Evolutionary conservation across 2,329 filamentous ascomycete species (phyloP).

Genomic region (Aspergillus clavatus): DNA sequence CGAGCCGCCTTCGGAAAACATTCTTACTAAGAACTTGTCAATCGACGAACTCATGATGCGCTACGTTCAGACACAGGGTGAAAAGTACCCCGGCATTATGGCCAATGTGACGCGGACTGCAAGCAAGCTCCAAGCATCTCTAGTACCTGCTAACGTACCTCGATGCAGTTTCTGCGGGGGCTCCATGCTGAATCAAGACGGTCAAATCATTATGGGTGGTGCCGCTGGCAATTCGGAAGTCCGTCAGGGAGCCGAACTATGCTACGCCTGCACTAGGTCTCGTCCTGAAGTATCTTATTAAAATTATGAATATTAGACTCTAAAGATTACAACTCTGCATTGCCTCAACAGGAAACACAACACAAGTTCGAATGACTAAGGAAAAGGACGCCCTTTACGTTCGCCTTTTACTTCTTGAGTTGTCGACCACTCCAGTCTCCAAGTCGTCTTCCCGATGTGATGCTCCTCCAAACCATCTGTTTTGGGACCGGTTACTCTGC

Average conservation of each 20-base stretch:
- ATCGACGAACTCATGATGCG: constrained; percentile 87
- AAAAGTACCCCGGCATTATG: constrained; percentile 83
- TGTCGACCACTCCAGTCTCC: constrained; percentile 27
- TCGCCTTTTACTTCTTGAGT: constrained; percentile 10
- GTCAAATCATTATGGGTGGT: constrained; percentile 53
- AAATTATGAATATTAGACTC: constrained; percentile 1
- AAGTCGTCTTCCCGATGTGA: constrained; percentile 24
- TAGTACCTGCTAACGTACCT: constrained; percentile 25
- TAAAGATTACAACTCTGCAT: not conserved
- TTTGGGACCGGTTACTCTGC: constrained; percentile 21
- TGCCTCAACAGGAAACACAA: not conserved
- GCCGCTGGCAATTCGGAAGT: constrained; percentile 44
- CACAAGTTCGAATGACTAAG: not conserved
- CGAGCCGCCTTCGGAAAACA: constrained; percentile 31
- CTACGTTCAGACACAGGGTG: constrained; percentile 83
- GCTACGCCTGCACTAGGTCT: constrained; percentile 44
- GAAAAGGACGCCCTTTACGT: not conserved
- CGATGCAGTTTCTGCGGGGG: constrained; percentile 66
- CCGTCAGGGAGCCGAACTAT: constrained; percentile 45
- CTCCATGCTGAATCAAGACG: constrained; percentile 58
- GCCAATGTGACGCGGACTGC: constrained; percentile 91
- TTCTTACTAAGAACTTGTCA: constrained; percentile 57
- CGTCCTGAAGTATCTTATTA: constrained; percentile 24
- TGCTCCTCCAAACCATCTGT: constrained; percentile 28
- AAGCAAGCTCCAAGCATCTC: constrained; percentile 62